These are phyloP conservation scores for Ocimum tenuiflorum DNA, from an alignment of 257 asterid species.

Conservation along the genomic window DNA sequence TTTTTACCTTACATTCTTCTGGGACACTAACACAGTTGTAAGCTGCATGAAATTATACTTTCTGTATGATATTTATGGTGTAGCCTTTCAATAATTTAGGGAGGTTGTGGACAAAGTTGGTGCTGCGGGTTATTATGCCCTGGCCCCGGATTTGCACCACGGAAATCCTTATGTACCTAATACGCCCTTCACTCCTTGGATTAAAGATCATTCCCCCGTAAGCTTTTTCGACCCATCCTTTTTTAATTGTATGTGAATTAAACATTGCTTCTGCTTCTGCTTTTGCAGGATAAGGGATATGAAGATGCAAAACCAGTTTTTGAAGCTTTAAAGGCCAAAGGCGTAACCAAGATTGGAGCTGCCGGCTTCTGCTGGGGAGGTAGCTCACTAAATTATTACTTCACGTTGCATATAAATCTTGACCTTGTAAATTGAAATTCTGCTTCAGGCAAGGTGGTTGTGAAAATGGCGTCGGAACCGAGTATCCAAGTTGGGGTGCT, in stretches of 20 bases:
- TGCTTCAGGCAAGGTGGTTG: slow-evolving; percentile 54
- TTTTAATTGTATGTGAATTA: not conserved
- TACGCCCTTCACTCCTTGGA: slow-evolving; percentile 30
- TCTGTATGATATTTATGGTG: not conserved
- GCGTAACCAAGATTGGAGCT: slow-evolving; percentile 49
- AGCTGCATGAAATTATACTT: no score
- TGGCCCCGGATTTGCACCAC: slow-evolving; percentile 51
- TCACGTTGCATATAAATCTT: not conserved
- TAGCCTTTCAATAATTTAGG: slow-evolving; percentile 25
- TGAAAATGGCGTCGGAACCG: slow-evolving; percentile 40
- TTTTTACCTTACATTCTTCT: not conserved
- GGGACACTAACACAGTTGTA: no score
- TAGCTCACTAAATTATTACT: not conserved
- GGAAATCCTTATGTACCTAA: slow-evolving; percentile 48
- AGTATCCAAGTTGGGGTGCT: slow-evolving; percentile 51
- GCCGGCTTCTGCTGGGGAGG: slow-evolving; percentile 77
- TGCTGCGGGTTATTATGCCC: slow-evolving; percentile 47
- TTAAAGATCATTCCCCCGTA: slow-evolving; percentile 50
- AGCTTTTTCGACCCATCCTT: slow-evolving; percentile 13
- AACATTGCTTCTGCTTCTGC: no score
- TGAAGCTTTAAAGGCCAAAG: slow-evolving; percentile 51
- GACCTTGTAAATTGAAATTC: not conserved
- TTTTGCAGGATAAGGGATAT: slow-evolving; percentile 42
- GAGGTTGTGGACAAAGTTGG: slow-evolving; percentile 62
- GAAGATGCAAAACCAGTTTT: slow-evolving; percentile 50